Evolutionary conservation across 306 rosid species (phyloP).

Genomic region (Malus fusca): DNA sequence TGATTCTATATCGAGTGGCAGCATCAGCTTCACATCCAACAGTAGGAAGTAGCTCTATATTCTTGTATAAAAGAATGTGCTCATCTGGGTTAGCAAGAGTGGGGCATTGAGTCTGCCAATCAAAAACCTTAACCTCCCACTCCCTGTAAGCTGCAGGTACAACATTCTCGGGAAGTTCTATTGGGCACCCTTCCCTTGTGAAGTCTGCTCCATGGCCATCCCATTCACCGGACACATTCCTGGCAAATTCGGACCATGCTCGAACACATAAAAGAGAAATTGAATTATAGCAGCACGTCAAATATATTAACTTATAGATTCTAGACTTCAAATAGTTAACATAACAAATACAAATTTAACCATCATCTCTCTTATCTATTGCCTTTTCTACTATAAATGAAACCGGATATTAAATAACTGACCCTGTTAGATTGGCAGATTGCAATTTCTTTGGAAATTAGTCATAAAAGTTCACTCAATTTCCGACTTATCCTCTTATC

Average conservation of each 20-base stretch:
- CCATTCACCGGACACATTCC: constrained; percentile 90
- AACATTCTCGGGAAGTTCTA: constrained; percentile 78
- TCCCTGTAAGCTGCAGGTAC: constrained; percentile 88
- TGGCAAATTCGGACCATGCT: constrained; percentile 79
- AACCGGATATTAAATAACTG: no score
- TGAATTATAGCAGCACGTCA: neutral
- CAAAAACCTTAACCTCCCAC: constrained; percentile 92
- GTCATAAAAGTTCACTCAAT: no score
- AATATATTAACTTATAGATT: neutral
- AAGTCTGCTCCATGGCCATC: constrained; percentile 93
- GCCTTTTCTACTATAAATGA: neutral
- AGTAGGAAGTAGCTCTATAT: constrained; percentile 74
- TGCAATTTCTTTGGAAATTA: no score
- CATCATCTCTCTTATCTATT: neutral
- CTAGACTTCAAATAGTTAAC: neutral
- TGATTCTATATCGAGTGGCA: constrained; percentile 56
- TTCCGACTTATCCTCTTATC: neutral
- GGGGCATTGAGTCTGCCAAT: constrained; percentile 98
- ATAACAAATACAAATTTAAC: neutral
- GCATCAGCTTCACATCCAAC: constrained; percentile 99
- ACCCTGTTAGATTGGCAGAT: neutral
- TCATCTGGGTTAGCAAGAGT: constrained; percentile 72
- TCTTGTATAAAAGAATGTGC: constrained; percentile 44
- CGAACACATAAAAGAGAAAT: constrained; percentile 11
- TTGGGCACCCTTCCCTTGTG: constrained; percentile 53